Percentiles rank a stretch among this genome's conserved stretches.
Evolutionary conservation across 2,329 filamentous ascomycete species (phyloP).

Genomic region (Tolypocladium ovalisporum): DNA sequence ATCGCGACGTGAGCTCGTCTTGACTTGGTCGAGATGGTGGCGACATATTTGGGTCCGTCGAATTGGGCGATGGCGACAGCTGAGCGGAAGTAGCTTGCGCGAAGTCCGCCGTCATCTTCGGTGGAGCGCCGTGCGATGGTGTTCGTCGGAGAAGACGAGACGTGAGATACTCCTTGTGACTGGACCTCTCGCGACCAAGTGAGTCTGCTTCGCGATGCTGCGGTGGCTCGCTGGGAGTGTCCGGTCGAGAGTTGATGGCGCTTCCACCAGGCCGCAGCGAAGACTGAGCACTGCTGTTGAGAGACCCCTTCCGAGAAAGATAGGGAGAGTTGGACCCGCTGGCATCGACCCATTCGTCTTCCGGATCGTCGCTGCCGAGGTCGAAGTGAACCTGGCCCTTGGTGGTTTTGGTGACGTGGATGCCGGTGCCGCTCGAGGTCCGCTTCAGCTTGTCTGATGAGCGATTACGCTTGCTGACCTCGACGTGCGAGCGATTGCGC

Average conservation of each 20-base stretch:
- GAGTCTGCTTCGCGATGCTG: slow-evolving; percentile 10
- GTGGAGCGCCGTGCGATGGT: slow-evolving; percentile 49
- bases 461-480: slow-evolving; percentile 40
- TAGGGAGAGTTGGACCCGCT: slow-evolving; percentile 53
- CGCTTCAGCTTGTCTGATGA: slow-evolving; percentile 42
- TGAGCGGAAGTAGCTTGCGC: slow-evolving; percentile 28
- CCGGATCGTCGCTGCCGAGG: slow-evolving; percentile 38
- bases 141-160: slow-evolving; percentile 55
- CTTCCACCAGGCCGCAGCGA: slow-evolving; percentile 27
- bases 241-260: slow-evolving; percentile 22
- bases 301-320: slow-evolving; percentile 32
- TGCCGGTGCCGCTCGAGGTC: slow-evolving; percentile 37
- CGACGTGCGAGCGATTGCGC: slow-evolving; percentile 49
- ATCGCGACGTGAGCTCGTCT: slow-evolving; percentile 46
- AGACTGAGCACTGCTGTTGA: slow-evolving; percentile 37
- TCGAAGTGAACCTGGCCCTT: slow-evolving; percentile 53
- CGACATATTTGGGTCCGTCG: slow-evolving; percentile 15
- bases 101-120: slow-evolving; percentile 52
- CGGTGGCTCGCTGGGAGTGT: slow-evolving; percentile 18
- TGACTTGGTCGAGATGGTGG: slow-evolving; percentile 21
- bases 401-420: slow-evolving; percentile 25
- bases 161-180: slow-evolving; percentile 56
- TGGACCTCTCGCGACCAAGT: slow-evolving; percentile 29
- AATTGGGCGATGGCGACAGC: slow-evolving; percentile 20
- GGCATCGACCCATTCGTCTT: slow-evolving; percentile 57